A percentile compares a stretch with the other conserved stretches of the same genome.
phyloP scores from a whole-genome alignment of 257 asterid genomes.

The Plantago elongata region DNA sequence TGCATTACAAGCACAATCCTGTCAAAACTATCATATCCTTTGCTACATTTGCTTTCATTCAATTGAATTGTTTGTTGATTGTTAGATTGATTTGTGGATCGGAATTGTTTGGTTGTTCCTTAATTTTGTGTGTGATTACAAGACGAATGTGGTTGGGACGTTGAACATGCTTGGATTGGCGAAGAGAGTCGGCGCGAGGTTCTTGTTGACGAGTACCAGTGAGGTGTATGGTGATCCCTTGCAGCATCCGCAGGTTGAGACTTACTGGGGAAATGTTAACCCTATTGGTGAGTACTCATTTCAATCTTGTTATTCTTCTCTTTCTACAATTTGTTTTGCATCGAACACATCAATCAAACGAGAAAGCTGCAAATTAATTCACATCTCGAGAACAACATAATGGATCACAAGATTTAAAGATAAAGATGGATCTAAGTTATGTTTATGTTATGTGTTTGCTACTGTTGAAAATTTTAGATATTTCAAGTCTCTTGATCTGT shows the following conservation, averaged over 20 bases:
- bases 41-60: neutral
- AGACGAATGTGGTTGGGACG: conserved; percentile 98
- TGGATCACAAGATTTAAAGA: no score
- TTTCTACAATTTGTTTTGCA: no score
- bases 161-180: conserved; percentile 97
- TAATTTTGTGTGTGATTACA: conserved; percentile 41
- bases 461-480: no score
- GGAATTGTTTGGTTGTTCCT: conserved; percentile 18
- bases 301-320: neutral
- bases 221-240: conserved; percentile 96
- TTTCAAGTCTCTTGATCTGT: no score
- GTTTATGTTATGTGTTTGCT: no score
- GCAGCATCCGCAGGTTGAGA: conserved; percentile 90
- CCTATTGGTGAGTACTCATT: conserved; percentile 59
- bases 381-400: no score
- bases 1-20: conserved; percentile 93
- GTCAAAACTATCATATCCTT: conserved; percentile 97
- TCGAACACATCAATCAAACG: no score
- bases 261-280: conserved; percentile 98
- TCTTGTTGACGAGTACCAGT: conserved; percentile 95
- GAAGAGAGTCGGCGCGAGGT: conserved; percentile 94
- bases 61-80: neutral
- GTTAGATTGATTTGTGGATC: neutral
- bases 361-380: no score
- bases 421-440: no score